Evolutionary conservation across 2,329 filamentous ascomycete species (phyloP).

Genomic region (Trichoderma sp.): DNA sequence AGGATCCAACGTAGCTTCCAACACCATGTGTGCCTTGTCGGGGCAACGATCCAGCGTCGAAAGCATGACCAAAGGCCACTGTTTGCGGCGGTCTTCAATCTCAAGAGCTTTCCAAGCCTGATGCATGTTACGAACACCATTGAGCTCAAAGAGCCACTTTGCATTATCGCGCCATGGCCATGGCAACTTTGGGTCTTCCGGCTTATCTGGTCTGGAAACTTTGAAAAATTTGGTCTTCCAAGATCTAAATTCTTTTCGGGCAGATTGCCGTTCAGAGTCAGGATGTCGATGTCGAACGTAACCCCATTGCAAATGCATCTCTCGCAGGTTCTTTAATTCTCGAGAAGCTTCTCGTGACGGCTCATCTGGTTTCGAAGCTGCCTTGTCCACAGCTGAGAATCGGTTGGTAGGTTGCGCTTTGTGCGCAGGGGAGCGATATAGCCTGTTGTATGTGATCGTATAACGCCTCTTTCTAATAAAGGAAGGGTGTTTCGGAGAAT

Average conservation of each 20-base stretch:
- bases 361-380: neutral
- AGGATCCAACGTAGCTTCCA: conserved; percentile 39
- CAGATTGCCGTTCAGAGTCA: conserved; percentile 24
- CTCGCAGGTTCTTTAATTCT: conserved; percentile 9
- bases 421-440: neutral
- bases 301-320: conserved; percentile 32
- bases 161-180: conserved; percentile 30
- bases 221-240: conserved; percentile 31
- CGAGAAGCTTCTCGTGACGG: neutral
- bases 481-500: neutral
- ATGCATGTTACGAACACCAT: conserved; percentile 32
- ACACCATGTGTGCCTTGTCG: conserved; percentile 32
- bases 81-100: conserved; percentile 24
- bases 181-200: conserved; percentile 19
- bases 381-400: neutral
- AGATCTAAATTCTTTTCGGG: conserved; percentile 27
- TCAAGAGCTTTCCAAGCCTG: conserved; percentile 34
- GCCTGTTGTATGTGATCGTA: conserved; percentile 10
- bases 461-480: conserved; percentile 6
- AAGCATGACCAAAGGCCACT: conserved; percentile 38
- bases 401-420: neutral
- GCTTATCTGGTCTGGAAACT: conserved; percentile 19
- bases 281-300: conserved; percentile 31
- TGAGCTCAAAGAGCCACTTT: conserved; percentile 32
- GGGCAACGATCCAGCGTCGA: conserved; percentile 35